phyloP scores from a whole-genome alignment of 2,329 filamentous ascomycete genomes.

The Cercospora zeae-maydis region DNA sequence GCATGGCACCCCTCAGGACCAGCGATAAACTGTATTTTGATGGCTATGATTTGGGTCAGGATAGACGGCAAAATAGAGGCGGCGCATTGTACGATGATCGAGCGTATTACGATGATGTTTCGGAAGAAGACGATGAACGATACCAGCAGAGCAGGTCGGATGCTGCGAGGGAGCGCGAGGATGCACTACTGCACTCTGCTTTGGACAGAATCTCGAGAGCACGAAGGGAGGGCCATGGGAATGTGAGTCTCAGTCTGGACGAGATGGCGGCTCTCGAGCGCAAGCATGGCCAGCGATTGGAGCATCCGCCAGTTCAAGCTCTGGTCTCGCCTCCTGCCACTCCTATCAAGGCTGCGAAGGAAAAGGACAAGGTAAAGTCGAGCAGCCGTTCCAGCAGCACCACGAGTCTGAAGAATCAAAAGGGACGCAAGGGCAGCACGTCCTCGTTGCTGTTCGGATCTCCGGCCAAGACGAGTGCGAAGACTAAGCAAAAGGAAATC shows the following conservation, averaged over 20 bases:
- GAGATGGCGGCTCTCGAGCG: constrained; percentile 77
- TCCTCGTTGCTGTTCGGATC: constrained; percentile 33
- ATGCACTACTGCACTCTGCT: constrained; percentile 71
- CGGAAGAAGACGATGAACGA: constrained; percentile 49
- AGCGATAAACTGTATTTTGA: constrained; percentile 49
- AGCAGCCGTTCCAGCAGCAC: constrained; percentile 37
- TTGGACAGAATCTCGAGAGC: constrained; percentile 76
- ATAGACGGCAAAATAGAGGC: constrained; percentile 37
- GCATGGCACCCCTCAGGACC: constrained; percentile 26
- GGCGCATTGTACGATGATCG: constrained; percentile 48
- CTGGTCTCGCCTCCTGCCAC: constrained; percentile 34
- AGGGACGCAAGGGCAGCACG: constrained; percentile 37
- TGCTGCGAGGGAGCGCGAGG: constrained; percentile 64
- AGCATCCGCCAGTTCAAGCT: constrained; percentile 24
- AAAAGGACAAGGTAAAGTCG: constrained; percentile 22
- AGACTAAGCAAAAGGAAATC: constrained; percentile 30
- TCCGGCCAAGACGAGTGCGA: constrained; percentile 36
- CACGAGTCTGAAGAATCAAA: constrained; percentile 34
- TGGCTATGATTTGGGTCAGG: constrained; percentile 46
- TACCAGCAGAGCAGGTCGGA: constrained; percentile 47
- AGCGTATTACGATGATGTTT: constrained; percentile 44
- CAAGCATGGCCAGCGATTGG: constrained; percentile 30
- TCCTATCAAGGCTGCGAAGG: constrained; percentile 22
- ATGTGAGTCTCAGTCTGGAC: constrained; percentile 74
- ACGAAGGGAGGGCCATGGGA: constrained; percentile 68